Percentiles rank a stretch among this genome's conserved stretches.
Evolutionary conservation across 148 eudicot genomes (phyloP).

Genomic region (Rhododendron ferrugineum): DNA sequence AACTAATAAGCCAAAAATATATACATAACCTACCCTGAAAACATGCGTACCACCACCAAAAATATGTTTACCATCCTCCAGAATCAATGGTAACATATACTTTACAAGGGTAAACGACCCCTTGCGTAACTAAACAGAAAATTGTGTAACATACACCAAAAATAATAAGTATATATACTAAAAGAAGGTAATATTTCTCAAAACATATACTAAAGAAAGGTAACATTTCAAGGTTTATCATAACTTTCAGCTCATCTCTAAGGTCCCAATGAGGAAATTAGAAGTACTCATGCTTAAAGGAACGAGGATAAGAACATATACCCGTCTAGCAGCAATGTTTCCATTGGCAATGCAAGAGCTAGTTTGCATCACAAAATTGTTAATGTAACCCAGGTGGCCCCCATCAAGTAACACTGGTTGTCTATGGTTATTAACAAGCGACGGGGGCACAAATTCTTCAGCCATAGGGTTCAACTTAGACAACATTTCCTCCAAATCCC

Average conservation of each 20-base stretch:
- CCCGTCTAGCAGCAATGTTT: conserved; percentile 44
- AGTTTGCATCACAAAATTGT: conserved; percentile 33
- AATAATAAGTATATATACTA: no score
- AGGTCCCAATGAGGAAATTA: background rate
- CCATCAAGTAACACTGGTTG: conserved; percentile 11
- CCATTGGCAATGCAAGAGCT: conserved; percentile 34
- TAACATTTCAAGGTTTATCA: background rate
- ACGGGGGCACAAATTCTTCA: conserved; percentile 67
- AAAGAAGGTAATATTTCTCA: no score
- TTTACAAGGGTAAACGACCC: background rate
- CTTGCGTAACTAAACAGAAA: background rate
- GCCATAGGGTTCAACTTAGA: conserved; percentile 86
- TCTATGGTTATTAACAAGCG: conserved; percentile 16
- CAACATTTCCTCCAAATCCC: conserved; percentile 67
- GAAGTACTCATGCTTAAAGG: background rate
- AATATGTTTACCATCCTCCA: background rate
- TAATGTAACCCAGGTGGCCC: conserved; percentile 31
- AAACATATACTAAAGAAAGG: background rate
- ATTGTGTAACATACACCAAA: background rate
- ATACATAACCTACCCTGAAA: background rate
- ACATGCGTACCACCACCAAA: background rate
- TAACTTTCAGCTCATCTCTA: background rate
- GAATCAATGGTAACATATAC: no score
- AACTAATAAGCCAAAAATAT: background rate
- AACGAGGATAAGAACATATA: conserved; percentile 10